Percentiles rank a stretch among this genome's conserved stretches.
Evolutionary conservation across 23 red algal genomes (phyloP).

Genomic region (Chondrus crispus): DNA sequence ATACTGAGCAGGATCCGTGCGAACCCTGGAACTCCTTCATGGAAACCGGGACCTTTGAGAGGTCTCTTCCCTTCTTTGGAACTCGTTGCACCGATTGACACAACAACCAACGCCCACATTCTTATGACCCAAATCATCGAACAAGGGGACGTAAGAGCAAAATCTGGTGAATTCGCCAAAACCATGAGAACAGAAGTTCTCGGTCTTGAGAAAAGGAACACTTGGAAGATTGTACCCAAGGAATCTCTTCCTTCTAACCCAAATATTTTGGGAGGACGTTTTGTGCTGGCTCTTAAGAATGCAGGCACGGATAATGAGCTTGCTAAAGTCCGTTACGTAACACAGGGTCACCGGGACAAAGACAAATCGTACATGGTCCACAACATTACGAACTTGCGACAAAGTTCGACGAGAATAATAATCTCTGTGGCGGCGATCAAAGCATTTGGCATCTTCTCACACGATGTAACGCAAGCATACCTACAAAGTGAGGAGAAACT

Average conservation of each 20-base stretch:
- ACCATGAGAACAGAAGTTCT: background rate
- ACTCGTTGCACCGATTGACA: no score
- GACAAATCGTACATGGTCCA: background rate
- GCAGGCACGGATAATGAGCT: background rate
- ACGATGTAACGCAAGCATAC: constrained; percentile 16
- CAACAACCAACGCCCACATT: no score
- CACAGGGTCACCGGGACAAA: constrained; percentile 13
- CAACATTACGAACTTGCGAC: background rate
- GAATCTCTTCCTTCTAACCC: background rate
- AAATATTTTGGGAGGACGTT: background rate
- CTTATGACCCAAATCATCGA: no score
- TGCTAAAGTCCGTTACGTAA: background rate
- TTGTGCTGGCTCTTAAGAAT: constrained; percentile 16
- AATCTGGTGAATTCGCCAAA: no score
- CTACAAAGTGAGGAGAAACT: background rate
- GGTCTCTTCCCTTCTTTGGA: no score
- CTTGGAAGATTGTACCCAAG: background rate
- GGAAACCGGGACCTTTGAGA: no score
- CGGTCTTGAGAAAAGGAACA: background rate
- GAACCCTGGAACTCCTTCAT: no score
- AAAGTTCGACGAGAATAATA: background rate
- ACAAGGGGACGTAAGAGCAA: no score
- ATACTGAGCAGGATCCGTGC: no score
- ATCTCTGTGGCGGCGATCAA: background rate
- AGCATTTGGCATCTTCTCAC: background rate